These are phyloP conservation scores for Closterium sp. DNA, from an alignment of 139 green algal genomes.

Conservation along the genomic window DNA sequence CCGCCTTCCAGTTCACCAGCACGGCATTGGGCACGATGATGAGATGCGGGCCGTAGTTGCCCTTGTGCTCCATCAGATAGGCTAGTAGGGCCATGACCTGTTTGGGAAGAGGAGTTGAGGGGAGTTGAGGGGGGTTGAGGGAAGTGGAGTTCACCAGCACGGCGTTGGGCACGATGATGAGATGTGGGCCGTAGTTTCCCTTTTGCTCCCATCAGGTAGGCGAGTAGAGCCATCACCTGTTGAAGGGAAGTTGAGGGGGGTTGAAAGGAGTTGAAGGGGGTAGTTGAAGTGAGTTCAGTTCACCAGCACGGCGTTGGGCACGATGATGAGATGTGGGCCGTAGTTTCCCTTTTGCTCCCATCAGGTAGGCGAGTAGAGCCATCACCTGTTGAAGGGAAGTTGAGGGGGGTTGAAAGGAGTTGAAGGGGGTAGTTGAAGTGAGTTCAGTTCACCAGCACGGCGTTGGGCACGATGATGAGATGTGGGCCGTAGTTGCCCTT, in stretches of 20 bases:
- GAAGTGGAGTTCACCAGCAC: constrained; percentile 87
- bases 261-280: too few relatives aligned
- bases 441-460: constrained; percentile 90
- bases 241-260: constrained; percentile 68
- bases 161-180: constrained; percentile 97
- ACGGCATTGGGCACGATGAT: constrained; percentile 84
- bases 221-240: constrained; percentile 91
- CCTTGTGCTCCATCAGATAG: constrained; percentile 92
- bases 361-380: constrained; percentile 83
- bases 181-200: constrained; percentile 90
- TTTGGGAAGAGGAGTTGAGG: constrained; percentile 65
- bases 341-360: constrained; percentile 90
- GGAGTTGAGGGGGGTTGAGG: too few relatives aligned
- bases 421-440: too few relatives aligned
- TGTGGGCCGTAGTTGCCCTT: too few relatives aligned
- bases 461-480: constrained; percentile 96
- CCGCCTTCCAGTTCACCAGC: too few relatives aligned
- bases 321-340: constrained; percentile 96
- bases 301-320: constrained; percentile 94
- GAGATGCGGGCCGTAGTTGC: constrained; percentile 91
- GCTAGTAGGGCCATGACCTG: constrained; percentile 93
- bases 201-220: constrained; percentile 90
- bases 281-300: constrained; percentile 69
- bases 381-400: constrained; percentile 93
- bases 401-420: too few relatives aligned